Evolutionary conservation across 108 stramenopile species (phyloP).

Genomic region (Fragilariopsis cylindrus): DNA sequence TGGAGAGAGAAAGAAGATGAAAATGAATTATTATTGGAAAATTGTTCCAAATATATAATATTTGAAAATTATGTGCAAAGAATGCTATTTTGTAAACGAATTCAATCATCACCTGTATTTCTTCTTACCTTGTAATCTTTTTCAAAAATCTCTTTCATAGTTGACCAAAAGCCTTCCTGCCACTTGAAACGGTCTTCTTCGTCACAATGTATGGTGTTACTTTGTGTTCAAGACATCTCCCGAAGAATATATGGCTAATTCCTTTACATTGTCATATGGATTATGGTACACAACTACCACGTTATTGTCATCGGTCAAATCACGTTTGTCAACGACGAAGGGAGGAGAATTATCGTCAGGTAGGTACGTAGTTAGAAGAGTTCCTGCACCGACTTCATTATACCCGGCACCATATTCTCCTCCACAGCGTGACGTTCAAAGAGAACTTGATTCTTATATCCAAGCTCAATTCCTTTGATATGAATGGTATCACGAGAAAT

Average conservation of each 20-base stretch:
- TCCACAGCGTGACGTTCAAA: conserved; percentile 98
- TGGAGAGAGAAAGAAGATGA: neutral
- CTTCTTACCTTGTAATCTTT: conserved; percentile 74
- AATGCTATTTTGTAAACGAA: neutral
- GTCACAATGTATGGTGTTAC: conserved; percentile 97
- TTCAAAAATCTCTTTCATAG: conserved; percentile 93
- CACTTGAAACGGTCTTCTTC: conserved; percentile 99
- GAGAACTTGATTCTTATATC: conserved; percentile 94
- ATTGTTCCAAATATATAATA: neutral
- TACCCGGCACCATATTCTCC: conserved; percentile 97
- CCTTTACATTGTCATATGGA: conserved; percentile 94
- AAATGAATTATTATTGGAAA: neutral
- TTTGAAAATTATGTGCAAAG: neutral
- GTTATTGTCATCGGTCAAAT: conserved; percentile 91
- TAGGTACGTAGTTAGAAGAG: conserved; percentile 90
- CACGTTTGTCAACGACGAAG: conserved; percentile 91
- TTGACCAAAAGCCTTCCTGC: conserved; percentile 97
- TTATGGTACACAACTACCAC: conserved; percentile 97
- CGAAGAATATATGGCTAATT: conserved; percentile 94
- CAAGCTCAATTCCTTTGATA: conserved; percentile 95
- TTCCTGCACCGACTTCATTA: conserved; percentile 87
- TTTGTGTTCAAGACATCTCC: conserved; percentile 83
- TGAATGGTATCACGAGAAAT: conserved; percentile 97
- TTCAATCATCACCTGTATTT: neutral
- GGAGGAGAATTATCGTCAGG: conserved; percentile 85